These are phyloP conservation scores for Diutina mesorugosa DNA, from an alignment of 1,139 yeast genomes.

Conservation along the genomic window DNA sequence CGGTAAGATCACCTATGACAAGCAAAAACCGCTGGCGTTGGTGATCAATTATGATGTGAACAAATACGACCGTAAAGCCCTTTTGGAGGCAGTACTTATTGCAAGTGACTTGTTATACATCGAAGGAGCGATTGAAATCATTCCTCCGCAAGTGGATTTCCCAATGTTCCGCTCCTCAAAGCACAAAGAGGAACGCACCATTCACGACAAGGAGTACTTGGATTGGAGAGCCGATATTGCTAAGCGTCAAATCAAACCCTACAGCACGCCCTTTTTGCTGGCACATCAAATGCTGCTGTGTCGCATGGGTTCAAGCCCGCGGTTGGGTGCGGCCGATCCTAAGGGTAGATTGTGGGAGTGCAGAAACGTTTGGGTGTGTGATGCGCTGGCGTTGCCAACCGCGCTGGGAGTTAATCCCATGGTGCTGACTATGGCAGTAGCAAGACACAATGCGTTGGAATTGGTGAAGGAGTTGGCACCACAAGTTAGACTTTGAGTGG, in stretches of 20 bases:
- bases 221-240: slow-evolving; percentile 27
- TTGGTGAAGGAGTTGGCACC: neutral
- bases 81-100: slow-evolving; percentile 25
- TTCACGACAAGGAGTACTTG: slow-evolving; percentile 33
- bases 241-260: slow-evolving; percentile 14
- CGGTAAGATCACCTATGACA: slow-evolving; percentile 28
- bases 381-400: slow-evolving; percentile 1
- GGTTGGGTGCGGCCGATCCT: neutral
- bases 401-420: slow-evolving; percentile 1
- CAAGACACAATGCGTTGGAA: neutral
- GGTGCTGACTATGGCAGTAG: neutral
- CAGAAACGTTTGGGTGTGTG: neutral
- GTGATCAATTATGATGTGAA: slow-evolving; percentile 27
- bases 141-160: slow-evolving; percentile 22
- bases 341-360: neutral
- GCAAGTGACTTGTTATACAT: slow-evolving; percentile 37
- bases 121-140: slow-evolving; percentile 37
- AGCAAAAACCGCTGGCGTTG: slow-evolving; percentile 22
- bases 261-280: neutral
- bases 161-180: slow-evolving; percentile 26
- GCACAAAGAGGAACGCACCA: slow-evolving; percentile 28
- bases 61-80: slow-evolving; percentile 30
- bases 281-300: slow-evolving; percentile 1
- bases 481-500: neutral
- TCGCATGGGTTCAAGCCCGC: neutral